These are phyloP conservation scores for Cytidiella melzeri DNA, from an alignment of 768 basidiomycete species.

Conservation along the genomic window DNA sequence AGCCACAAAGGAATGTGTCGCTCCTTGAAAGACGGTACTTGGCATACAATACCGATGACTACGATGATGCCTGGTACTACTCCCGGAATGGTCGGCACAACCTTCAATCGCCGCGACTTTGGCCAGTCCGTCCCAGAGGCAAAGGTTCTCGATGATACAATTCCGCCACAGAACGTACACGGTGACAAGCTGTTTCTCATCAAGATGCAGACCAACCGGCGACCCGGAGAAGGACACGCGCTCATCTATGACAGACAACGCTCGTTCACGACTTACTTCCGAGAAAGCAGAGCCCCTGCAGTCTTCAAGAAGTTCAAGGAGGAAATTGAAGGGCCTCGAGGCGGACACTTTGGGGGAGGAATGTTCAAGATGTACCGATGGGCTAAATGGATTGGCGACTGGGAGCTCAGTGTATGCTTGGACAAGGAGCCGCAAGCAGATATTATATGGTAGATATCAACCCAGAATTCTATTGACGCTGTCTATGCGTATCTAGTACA, in stretches of 20 bases:
- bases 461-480: not conserved
- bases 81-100: too few species aligned
- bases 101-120: too few species aligned
- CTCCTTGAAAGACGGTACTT: too few species aligned
- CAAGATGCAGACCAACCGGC: too few species aligned
- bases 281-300: constrained; percentile 15
- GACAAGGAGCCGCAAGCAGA: constrained; percentile 15
- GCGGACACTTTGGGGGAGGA: constrained; percentile 15
- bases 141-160: too few species aligned
- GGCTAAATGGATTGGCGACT: constrained; percentile 20
- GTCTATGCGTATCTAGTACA: not conserved
- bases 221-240: constrained; percentile 6
- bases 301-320: constrained; percentile 14
- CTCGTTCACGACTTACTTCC: constrained; percentile 30
- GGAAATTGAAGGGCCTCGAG: constrained; percentile 15
- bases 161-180: too few species aligned
- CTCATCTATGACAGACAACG: constrained; percentile 37
- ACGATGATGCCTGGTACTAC: too few species aligned
- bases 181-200: too few species aligned
- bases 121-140: too few species aligned
- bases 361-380: constrained; percentile 25
- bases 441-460: constrained; percentile 28
- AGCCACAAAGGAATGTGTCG: too few species aligned
- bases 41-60: too few species aligned
- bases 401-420: constrained; percentile 19